Conservation (phyloP, 768 basidiomycete genomes). For the Suillus americanus region DNA sequence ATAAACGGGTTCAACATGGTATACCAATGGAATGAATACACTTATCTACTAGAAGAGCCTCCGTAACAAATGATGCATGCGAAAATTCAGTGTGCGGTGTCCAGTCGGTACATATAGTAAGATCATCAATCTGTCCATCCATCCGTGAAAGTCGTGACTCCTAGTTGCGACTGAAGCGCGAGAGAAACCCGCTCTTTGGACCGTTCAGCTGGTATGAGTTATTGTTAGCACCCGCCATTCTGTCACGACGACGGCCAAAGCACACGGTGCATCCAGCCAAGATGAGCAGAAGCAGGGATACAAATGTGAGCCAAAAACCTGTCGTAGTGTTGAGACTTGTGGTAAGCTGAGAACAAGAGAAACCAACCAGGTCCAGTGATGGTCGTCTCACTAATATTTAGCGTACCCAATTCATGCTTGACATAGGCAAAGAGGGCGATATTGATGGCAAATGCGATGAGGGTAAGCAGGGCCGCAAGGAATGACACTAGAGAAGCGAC, state of each 20-base stretch:
- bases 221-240: constrained; percentile 41
- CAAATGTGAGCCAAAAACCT: constrained; percentile 81
- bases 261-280: constrained; percentile 70
- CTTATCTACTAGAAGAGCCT: not conserved
- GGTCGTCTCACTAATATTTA: constrained; percentile 47
- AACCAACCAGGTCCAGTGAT: constrained; percentile 62
- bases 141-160: not conserved
- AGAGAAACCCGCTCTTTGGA: constrained; percentile 30
- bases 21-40: not conserved
- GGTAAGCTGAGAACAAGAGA: constrained; percentile 2
- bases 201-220: constrained; percentile 20
- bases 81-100: not conserved
- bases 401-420: constrained; percentile 54
- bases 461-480: constrained; percentile 64
- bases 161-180: constrained; percentile 40
- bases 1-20: not conserved
- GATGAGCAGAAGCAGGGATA: constrained; percentile 58
- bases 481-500: constrained; percentile 53
- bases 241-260: constrained; percentile 60
- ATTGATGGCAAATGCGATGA: constrained; percentile 76
- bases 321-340: constrained; percentile 2
- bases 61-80: not conserved
- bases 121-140: not conserved
- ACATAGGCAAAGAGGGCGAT: constrained; percentile 68
- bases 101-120: constrained; percentile 1